phyloP scores from a whole-genome alignment of 208 protist species.

The Leishmania amazonensis region DNA sequence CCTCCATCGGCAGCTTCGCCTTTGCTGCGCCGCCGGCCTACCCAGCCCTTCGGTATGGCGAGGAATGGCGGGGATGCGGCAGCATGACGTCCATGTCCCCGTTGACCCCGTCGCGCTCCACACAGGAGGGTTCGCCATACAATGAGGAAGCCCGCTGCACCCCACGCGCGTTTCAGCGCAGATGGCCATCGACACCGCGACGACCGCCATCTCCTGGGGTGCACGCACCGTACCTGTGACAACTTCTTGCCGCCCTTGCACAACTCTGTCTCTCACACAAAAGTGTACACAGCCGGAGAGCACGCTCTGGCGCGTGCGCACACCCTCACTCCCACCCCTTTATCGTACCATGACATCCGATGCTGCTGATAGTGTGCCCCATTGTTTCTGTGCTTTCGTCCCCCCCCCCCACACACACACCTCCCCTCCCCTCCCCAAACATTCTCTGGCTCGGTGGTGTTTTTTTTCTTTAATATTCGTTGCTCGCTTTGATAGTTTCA shows the following conservation, averaged over 20 bases:
- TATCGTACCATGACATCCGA: neutral
- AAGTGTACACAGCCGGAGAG: neutral
- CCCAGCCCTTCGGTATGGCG: neutral
- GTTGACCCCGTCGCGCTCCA: slow-evolving; percentile 3
- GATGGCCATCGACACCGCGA: neutral
- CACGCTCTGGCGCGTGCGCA: neutral
- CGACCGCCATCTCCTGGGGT: neutral
- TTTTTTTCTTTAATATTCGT: slow-evolving; percentile 12
- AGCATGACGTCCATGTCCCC: slow-evolving; percentile 2
- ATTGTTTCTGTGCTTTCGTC: slow-evolving; percentile 12
- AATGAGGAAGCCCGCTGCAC: neutral
- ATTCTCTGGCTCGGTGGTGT: neutral
- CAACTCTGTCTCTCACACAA: neutral
- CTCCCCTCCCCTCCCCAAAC: neutral
- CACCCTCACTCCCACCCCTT: neutral
- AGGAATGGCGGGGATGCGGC: neutral
- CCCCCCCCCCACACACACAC: neutral
- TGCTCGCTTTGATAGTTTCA: neutral
- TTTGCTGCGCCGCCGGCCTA: neutral
- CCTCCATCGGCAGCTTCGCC: neutral
- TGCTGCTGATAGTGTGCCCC: neutral
- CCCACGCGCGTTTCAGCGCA: neutral
- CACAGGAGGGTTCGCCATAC: slow-evolving; percentile 1
- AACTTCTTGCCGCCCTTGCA: slow-evolving; percentile 2
- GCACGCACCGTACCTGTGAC: slow-evolving; percentile 2